Base-by-base conservation (phyloP, 108 stramenopile genomes). In the Pseudonitzschia pungens region DNA sequence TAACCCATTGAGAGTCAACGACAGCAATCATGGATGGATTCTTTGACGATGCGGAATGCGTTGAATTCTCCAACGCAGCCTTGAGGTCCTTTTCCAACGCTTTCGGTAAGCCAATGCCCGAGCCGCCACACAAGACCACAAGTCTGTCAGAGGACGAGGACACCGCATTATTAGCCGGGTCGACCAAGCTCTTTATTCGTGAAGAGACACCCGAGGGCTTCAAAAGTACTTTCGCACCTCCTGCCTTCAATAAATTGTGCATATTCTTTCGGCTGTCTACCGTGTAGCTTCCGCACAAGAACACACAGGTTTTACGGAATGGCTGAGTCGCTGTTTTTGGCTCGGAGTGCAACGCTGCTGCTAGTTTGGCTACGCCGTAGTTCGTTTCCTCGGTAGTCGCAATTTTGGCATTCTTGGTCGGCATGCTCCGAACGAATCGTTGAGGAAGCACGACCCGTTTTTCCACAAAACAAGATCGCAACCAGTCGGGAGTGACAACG, bases 401-500 rank as follows among this genome's bases (percentile, higher is more conserved):
- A 45, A 60, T 50, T 18, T 29, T 41, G 1, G 53, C 36, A 22
- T 70, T 33, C 55, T 81, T 82, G 41, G 75, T 81, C 0, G 87
- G 87, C 56, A 88, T 40, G 14, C 82, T 71, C n/a, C 77, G 83
- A 69, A 85, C 75, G 40, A 72, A 69, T 69, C 64, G 68, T 4
- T 40, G 18, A 22, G 63, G 63, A 15, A 4, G 29, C n/a, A 59
- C 27, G 1, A 76, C n/a, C 6, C 48, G 57, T 16, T 42, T 45
- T 68, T 68, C 68, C 28, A 68, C 58, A 9, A 76, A 53, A 57
- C 88, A 89, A 22, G 60, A 41, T 10, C 70, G 50, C 29, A 90
- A 71, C 93, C 93, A 94, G 40, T 52, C 52, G n/a, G 82, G 83
- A 27, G 87, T 72, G 12, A 94, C 86, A 50, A 94, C 81, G 12